Conservation (phyloP, 2,329 filamentous ascomycete species). For the Mollisiaceae sp. region DNA sequence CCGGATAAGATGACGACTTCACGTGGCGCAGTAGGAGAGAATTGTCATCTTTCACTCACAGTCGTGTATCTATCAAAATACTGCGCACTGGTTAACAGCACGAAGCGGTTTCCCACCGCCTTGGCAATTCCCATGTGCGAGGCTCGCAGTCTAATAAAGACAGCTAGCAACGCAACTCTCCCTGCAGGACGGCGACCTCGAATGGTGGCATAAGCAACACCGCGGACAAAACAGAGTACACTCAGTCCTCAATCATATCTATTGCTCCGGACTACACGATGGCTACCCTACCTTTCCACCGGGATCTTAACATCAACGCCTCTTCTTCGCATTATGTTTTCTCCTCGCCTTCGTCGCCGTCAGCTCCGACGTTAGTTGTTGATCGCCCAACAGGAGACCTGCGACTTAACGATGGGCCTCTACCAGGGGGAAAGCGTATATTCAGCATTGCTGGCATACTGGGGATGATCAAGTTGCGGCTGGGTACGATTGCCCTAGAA, state of each 20-base stretch:
- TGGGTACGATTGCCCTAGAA: constrained; percentile 65
- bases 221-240: constrained; percentile 11
- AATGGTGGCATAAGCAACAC: neutral
- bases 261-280: neutral
- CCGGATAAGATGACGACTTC: neutral
- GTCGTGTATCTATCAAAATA: neutral
- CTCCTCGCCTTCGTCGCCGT: constrained; percentile 90
- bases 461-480: constrained; percentile 88
- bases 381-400: constrained; percentile 93
- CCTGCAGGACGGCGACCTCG: neutral
- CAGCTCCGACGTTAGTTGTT: constrained; percentile 84
- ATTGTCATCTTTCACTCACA: neutral
- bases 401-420: constrained; percentile 78
- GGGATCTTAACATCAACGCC: constrained; percentile 96
- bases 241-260: neutral
- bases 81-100: neutral
- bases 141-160: neutral
- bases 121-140: neutral
- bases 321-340: constrained; percentile 94
- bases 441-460: constrained; percentile 95
- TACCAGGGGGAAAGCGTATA: constrained; percentile 79
- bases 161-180: neutral
- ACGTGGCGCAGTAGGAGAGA: neutral
- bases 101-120: neutral
- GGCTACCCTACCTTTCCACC: constrained; percentile 71